These are phyloP conservation scores for Styphnolobium japonicum DNA, from an alignment of 306 rosid genomes.

Conservation along the genomic window DNA sequence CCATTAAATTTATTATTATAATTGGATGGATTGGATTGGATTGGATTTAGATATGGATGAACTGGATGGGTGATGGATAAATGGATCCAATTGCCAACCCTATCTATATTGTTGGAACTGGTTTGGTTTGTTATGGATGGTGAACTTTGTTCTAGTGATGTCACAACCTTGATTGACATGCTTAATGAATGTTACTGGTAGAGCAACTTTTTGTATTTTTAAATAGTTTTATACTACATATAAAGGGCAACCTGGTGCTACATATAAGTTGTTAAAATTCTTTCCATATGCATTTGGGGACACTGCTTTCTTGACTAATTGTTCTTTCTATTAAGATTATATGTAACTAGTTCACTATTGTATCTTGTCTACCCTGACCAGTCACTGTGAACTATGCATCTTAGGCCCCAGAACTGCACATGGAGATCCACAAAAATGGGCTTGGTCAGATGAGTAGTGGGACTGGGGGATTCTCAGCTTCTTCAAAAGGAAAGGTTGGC, in stretches of 20 bases:
- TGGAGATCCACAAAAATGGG: constrained; percentile 65
- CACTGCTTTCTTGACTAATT: constrained; percentile 4
- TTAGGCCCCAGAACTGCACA: constrained; percentile 74
- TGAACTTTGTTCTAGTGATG: background rate
- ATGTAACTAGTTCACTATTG: background rate
- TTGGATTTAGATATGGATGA: no score
- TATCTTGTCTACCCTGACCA: constrained; percentile 15
- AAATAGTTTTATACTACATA: no score
- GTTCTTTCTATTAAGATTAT: background rate
- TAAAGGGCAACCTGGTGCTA: no score
- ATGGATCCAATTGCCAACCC: no score
- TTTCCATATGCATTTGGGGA: background rate
- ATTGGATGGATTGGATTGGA: no score
- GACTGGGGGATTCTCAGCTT: constrained; percentile 45
- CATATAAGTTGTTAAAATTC: background rate
- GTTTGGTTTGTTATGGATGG: background rate
- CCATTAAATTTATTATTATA: no score
- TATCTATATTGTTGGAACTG: background rate
- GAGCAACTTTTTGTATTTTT: background rate
- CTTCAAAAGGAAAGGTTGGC: constrained; percentile 58
- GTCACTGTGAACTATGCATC: background rate
- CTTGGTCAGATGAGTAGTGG: constrained; percentile 51
- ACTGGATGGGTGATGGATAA: no score
- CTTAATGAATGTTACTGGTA: background rate
- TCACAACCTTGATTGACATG: background rate